Base-by-base conservation (phyloP, 768 basidiomycete species). In the Tulasnella sp. region DNA sequence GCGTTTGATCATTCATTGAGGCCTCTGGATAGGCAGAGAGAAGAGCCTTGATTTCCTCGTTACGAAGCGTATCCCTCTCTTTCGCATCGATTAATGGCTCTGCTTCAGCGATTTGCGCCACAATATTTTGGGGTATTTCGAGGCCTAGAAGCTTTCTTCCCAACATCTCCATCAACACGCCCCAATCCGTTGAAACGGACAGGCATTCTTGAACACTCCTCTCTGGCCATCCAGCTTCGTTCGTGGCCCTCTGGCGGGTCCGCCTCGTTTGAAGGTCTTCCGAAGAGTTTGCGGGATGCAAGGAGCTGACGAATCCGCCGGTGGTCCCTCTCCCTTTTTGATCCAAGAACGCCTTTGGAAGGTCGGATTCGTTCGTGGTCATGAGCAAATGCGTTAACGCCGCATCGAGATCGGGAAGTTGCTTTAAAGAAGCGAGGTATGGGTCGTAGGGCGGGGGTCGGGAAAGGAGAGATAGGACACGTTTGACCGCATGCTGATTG, bases 371-470 rank as follows among this genome's bases (percentile, higher is more conserved):
- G 0, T 96, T 93, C 7, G 94, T 84, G 83, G 94, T 91, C 31
- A 97, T 88, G 72, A 97, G 89, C 3, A 98, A 88, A 86, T 95
- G 95, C 82, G 96, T 94, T 72, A 96, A 92, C 76, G 91, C 91
- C 0, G 95, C 94, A 84, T 96, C 92, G 20, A 96, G 85, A 7
- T 91, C 37, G 58, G 77, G 88, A 2, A 92, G 85, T 8, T 90
- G 87, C 9, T 96, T 87, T 20, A 97, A 88, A 54, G 90, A 91
- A 24, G 90, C 88, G 7, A 91, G 87, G n/a, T 93, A 86, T 20
- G 91, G 87, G 22, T 86, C 83, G 6, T 40, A 73, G 46, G 76
- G 34, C 82, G 83, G 81, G 34, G 64, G 28, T 18, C 64, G 64
- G 83, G 83, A 37, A 85, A 81, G 74, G 84, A 81, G 69, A 11